phyloP scores from a whole-genome alignment of 306 rosid genomes.

The Canavalia ensiformis region DNA sequence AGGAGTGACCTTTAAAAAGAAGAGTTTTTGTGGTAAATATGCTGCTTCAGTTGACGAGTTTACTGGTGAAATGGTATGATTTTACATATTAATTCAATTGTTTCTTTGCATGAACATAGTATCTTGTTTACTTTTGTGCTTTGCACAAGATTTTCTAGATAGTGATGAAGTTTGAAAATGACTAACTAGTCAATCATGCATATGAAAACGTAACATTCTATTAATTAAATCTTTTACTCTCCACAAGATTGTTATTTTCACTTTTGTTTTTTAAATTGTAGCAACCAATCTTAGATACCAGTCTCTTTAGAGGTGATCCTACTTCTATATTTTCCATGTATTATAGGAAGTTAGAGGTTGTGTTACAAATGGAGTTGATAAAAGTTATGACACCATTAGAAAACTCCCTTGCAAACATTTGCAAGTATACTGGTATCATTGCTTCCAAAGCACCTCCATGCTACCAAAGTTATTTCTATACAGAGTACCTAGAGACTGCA shows the following conservation, averaged over 20 bases:
- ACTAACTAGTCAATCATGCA: neutral
- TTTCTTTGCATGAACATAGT: neutral
- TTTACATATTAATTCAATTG: neutral
- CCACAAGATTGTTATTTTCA: neutral
- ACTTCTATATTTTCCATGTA: neutral
- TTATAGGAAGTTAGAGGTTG: neutral
- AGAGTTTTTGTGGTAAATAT: neutral
- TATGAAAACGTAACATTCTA: too few species aligned
- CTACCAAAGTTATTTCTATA: neutral
- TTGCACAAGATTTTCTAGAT: neutral
- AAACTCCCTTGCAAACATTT: neutral
- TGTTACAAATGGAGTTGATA: neutral
- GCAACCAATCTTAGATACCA: neutral
- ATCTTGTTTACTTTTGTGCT: neutral
- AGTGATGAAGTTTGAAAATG: neutral
- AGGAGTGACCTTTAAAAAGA: neutral
- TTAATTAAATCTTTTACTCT: neutral
- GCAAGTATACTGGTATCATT: neutral
- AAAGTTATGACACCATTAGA: neutral
- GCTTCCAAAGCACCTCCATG: neutral
- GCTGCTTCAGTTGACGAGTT: conserved; percentile 8
- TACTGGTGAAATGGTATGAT: neutral
- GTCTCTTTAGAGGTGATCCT: neutral
- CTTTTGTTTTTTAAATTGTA: neutral
- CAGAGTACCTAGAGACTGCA: neutral